Evolutionary conservation across 148 eudicot genomes (phyloP).

Genomic region (Fallopia convolvulus): DNA sequence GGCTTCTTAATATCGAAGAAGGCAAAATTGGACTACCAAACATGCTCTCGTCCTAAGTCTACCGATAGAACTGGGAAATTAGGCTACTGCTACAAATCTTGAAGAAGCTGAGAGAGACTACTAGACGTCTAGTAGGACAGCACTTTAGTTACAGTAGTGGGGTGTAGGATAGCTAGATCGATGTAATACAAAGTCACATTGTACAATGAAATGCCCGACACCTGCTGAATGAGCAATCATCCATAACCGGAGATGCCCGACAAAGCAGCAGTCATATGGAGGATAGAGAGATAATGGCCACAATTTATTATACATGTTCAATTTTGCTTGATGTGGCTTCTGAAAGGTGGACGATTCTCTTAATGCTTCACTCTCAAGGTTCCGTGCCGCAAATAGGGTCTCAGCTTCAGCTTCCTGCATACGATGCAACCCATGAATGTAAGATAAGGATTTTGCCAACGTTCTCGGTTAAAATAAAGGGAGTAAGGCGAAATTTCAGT

Average conservation of each 20-base stretch:
- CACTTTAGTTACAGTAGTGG: background rate
- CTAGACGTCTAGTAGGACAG: background rate
- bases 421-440: background rate
- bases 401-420: slow-evolving; percentile 4
- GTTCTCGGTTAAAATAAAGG: background rate
- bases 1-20: too few species aligned
- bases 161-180: background rate
- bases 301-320: background rate
- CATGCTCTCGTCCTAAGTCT: background rate
- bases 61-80: background rate
- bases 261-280: background rate
- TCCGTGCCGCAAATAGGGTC: background rate
- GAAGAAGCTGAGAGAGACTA: background rate
- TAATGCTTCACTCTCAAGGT: background rate
- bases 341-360: background rate
- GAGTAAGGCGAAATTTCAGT: background rate
- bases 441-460: background rate
- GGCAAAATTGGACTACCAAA: slow-evolving; percentile 1
- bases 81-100: background rate
- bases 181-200: background rate
- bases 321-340: background rate
- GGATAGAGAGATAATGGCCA: background rate
- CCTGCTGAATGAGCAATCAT: background rate
- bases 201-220: slow-evolving; percentile 2
- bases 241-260: background rate